Conservation (phyloP, 106 monocot genomes). For the Apostasia shenzhenica region DNA sequence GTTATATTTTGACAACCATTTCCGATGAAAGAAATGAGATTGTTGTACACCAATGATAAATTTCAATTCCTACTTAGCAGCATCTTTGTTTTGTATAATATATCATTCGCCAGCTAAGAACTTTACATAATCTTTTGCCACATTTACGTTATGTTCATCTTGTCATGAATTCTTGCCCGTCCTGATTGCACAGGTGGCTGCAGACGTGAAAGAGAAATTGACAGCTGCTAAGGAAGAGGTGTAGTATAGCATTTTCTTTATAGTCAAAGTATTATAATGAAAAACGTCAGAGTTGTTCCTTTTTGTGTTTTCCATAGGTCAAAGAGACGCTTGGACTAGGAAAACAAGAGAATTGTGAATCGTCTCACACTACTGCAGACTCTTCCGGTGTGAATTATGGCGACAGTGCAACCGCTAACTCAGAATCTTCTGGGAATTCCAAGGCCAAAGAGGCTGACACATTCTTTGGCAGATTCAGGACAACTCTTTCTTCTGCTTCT, state of each 20-base stretch:
- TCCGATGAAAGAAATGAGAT: not conserved
- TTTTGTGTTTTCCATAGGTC: slow-evolving; percentile 29
- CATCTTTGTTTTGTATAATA: not conserved
- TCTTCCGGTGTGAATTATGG: slow-evolving; percentile 13
- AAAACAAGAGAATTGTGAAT: slow-evolving; percentile 34
- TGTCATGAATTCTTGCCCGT: not conserved
- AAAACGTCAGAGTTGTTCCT: not conserved
- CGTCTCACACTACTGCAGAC: slow-evolving; percentile 19
- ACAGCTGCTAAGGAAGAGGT: slow-evolving; percentile 76
- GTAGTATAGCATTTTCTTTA: not conserved
- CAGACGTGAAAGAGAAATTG: slow-evolving; percentile 58
- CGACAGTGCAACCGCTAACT: slow-evolving; percentile 13
- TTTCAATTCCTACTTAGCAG: not conserved
- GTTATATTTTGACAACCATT: not conserved
- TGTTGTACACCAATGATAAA: not conserved
- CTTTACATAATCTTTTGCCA: not conserved
- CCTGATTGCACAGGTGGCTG: slow-evolving; percentile 38
- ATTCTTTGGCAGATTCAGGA: slow-evolving; percentile 52
- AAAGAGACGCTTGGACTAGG: slow-evolving; percentile 69
- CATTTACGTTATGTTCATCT: not conserved
- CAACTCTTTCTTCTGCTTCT: slow-evolving; percentile 44
- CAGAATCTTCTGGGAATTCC: slow-evolving; percentile 20
- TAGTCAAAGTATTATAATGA: not conserved
- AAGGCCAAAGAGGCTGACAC: slow-evolving; percentile 30
- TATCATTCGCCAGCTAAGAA: not conserved